Percentiles rank a stretch among this genome's conserved stretches.
These are phyloP conservation scores for Vachellia pachyceras DNA, from an alignment of 306 rosid species.

Conservation along the genomic window DNA sequence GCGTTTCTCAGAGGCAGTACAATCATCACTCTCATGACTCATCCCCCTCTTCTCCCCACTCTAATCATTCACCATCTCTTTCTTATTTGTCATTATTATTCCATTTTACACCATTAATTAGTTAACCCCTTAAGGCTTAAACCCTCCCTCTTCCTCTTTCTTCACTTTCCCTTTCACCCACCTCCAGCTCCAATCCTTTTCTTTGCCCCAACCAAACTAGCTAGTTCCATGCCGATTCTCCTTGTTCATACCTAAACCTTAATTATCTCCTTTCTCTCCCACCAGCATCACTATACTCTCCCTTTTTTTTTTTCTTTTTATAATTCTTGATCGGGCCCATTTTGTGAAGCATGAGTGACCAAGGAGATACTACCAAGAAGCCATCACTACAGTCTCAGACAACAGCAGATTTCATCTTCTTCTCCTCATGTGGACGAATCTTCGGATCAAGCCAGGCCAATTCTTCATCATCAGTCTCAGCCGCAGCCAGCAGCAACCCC, in stretches of 20 bases:
- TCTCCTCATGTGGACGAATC: conserved; percentile 71
- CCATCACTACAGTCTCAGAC: conserved; percentile 43
- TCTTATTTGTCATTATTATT: neutral
- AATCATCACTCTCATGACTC: neutral
- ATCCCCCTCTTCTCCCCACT: neutral
- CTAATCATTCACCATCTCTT: neutral
- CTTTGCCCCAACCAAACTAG: conserved; percentile 17
- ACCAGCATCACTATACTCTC: neutral
- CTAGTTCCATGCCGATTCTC: conserved; percentile 51
- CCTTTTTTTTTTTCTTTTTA: neutral
- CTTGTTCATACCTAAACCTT: conserved; percentile 38
- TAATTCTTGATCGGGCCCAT: conserved; percentile 47
- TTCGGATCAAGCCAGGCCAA: conserved; percentile 51
- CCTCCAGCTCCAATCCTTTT: neutral
- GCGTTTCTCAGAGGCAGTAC: neutral
- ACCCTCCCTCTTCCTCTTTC: neutral
- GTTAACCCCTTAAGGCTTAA: neutral
- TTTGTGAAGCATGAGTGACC: conserved; percentile 64
- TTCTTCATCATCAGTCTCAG: conserved; percentile 36
- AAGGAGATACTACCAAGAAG: conserved; percentile 69
- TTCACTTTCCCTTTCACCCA: neutral
- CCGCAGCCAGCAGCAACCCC: neutral
- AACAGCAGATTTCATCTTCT: conserved; percentile 50
- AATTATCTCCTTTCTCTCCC: conserved; percentile 9
- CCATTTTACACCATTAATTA: neutral